Conservation (phyloP, 1,139 yeast genomes). For the Yamadazyma blattariae region DNA sequence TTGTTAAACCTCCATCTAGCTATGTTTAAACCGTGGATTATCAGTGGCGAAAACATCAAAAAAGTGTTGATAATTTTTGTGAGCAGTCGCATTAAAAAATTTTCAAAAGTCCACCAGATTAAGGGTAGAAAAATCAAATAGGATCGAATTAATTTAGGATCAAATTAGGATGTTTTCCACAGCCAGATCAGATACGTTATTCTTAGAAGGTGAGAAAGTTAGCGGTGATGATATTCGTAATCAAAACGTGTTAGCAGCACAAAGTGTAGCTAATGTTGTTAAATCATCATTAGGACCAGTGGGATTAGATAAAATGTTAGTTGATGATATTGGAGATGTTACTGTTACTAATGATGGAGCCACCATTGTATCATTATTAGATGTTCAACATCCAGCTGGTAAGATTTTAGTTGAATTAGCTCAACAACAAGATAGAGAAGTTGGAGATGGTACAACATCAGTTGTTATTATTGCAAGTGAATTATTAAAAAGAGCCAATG, state of each 20-base stretch:
- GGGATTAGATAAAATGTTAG: slow-evolving; percentile 97
- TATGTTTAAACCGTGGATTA: too few relatives aligned
- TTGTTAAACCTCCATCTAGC: too few relatives aligned
- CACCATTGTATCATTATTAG: slow-evolving; percentile 83
- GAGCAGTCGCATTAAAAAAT: too few relatives aligned
- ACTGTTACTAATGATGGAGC: slow-evolving; percentile 99
- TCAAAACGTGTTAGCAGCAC: slow-evolving; percentile 94
- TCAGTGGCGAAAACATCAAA: too few relatives aligned
- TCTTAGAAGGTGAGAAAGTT: slow-evolving; percentile 93
- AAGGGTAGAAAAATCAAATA: too few relatives aligned
- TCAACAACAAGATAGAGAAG: slow-evolving; percentile 98
- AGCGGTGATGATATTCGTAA: slow-evolving; percentile 96
- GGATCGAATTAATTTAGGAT: too few relatives aligned
- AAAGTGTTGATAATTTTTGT: too few relatives aligned
- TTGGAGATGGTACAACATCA: slow-evolving; percentile 98
- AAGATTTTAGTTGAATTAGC: slow-evolving; percentile 95
- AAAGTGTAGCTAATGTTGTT: slow-evolving; percentile 95
- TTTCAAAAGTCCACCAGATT: too few relatives aligned
- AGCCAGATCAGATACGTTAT: slow-evolving; percentile 87
- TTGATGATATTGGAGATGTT: slow-evolving; percentile 98
- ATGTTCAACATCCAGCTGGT: slow-evolving; percentile 99
- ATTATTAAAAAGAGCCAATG: slow-evolving; percentile 88
- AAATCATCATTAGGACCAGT: slow-evolving; percentile 97
- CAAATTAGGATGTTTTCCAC: slow-evolving; percentile 55
- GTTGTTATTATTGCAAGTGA: slow-evolving; percentile 96